A percentile compares a stretch with the other conserved stretches of the same genome.
phyloP scores from a whole-genome alignment of 2,329 filamentous ascomycete species.

The Aspergillus sp. region DNA sequence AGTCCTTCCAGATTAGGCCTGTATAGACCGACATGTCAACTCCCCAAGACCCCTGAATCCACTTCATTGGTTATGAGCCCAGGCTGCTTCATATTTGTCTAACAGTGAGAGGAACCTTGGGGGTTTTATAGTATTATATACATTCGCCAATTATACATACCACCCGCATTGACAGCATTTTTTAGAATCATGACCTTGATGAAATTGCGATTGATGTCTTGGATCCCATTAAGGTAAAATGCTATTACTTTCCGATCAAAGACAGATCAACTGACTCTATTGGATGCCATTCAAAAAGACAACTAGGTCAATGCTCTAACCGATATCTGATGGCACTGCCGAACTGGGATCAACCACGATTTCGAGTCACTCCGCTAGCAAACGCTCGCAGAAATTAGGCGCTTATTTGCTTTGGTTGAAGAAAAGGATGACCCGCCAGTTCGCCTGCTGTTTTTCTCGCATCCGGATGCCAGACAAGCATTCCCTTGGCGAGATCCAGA shows the following conservation, averaged over 20 bases:
- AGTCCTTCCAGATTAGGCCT: no score
- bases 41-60: no score
- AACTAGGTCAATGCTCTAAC: constrained; percentile 9
- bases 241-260: constrained; percentile 1
- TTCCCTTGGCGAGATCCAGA: constrained; percentile 22
- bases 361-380: constrained; percentile 7
- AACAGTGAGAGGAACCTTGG: neutral
- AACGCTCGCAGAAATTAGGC: constrained; percentile 15
- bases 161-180: neutral
- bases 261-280: constrained; percentile 1
- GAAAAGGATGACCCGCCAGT: constrained; percentile 22
- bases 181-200: neutral
- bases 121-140: neutral
- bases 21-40: no score
- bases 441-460: constrained; percentile 23
- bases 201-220: neutral
- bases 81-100: no score
- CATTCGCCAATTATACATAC: neutral
- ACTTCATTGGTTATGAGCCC: no score
- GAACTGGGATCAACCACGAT: constrained; percentile 7
- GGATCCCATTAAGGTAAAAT: neutral
- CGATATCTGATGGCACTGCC: constrained; percentile 6
- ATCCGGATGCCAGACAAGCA: constrained; percentile 26
- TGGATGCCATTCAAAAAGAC: constrained; percentile 2
- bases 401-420: constrained; percentile 18